A percentile compares a stretch with the other conserved stretches of the same genome.
phyloP scores from a whole-genome alignment of 768 basidiomycete species.

The Nevesoporus exiguus region DNA sequence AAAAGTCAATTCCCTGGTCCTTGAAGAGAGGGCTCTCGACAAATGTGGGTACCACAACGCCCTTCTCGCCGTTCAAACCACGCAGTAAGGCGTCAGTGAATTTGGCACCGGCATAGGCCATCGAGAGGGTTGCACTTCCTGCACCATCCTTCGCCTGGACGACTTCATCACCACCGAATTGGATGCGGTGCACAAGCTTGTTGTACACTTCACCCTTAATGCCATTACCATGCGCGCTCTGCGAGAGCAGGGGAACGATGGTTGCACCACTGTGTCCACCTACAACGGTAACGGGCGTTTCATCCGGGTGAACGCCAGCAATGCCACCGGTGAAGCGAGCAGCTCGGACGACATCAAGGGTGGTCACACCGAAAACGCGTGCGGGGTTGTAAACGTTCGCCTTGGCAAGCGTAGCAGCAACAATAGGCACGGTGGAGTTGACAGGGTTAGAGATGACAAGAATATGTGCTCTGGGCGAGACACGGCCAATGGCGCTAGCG shows the following conservation, averaged over 20 bases:
- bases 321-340: conserved; percentile 84
- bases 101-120: conserved; percentile 76
- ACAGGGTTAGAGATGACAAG: conserved; percentile 99
- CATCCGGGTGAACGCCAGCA: conserved; percentile 57
- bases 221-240: conserved; percentile 64
- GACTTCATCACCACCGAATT: conserved; percentile 97
- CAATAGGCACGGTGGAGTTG: conserved; percentile 97
- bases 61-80: conserved; percentile 63
- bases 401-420: conserved; percentile 86
- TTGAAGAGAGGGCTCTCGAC: conserved; percentile 86
- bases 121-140: conserved; percentile 71
- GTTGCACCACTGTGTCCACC: conserved; percentile 98
- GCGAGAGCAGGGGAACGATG: conserved; percentile 94
- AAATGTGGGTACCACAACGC: conserved; percentile 75
- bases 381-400: conserved; percentile 89
- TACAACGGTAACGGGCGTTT: conserved; percentile 78
- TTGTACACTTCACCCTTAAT: conserved; percentile 72
- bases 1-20: conserved; percentile 87
- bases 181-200: conserved; percentile 87
- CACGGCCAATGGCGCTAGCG: conserved; percentile 80
- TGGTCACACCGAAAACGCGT: conserved; percentile 93
- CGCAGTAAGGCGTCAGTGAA: conserved; percentile 60
- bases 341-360: conserved; percentile 96
- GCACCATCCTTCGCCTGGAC: conserved; percentile 96
- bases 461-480: conserved; percentile 87